Evolutionary conservation across 106 monocot species (phyloP), one percentile per base, ranked within the genome.

Genomic region (Cymbidium sinense): DNA sequence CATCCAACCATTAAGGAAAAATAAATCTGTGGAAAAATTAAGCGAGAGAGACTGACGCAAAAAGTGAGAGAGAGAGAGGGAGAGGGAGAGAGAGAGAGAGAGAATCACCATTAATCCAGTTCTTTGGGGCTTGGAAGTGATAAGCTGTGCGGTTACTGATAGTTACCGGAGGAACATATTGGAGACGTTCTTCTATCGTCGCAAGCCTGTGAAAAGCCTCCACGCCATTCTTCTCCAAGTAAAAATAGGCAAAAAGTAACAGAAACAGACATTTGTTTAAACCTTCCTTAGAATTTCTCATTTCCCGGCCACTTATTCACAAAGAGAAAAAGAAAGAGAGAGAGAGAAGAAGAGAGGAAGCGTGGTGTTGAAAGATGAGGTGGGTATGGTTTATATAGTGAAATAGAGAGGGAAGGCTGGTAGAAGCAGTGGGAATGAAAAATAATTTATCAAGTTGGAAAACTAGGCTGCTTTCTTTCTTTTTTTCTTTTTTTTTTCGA

Each of bases 41-140:
- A 15, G 0, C n/a, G 5, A 79, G 4, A 34, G 3, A 51, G 50
- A 36, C 2, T 20, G 65, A n/a, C n/a, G n/a, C n/a, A 37, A 30
- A 64, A 25, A 28, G 64, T 7, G 23, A 52, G 54, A 54, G 54
- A 64, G 64, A 64, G 25, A 64, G 64, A 7, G 27, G 27, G 64
- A 28, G 64, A 13, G 28, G 34, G 28, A 31, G 9, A 77, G 35
- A 23, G 28, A 36, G 65, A 31, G 65, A 75, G n/a, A 23, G 44
- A 11, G 17, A 18, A 0, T 64, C 55, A 93, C 93, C 93, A 50
- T 93, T 93, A 78, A 93, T 88, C 90, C 88, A 93, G 78, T 93
- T 77, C 73, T 72, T 85, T 2, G 86, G 88, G 2, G 93, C 86
- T 64, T 86, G 93, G 83, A 93, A 93, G 75, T 93, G 93, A 72